Base-by-base conservation (phyloP, 352 stramenopile genomes). In the Phytophthora tubulina region DNA sequence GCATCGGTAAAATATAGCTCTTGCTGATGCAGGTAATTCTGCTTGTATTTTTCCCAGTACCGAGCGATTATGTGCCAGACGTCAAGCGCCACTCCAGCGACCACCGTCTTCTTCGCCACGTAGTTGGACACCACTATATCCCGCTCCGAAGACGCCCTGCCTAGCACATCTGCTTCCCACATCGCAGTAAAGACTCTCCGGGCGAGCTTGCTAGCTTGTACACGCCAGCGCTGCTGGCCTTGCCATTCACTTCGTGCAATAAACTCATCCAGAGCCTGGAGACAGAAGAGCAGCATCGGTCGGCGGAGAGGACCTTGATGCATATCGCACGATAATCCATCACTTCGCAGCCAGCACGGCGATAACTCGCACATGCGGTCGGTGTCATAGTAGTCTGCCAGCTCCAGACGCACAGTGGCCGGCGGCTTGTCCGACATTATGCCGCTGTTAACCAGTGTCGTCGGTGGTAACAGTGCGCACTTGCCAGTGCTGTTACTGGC, bases 231-330 rank as follows among this genome's bases (percentile, higher is more conserved):
- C 4, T 83, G 74, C 13, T 75, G 63, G 0, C 42, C 67, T 42
- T 74, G 60, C 57, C 77, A 75, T 56, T 70, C 62, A 48, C 76
- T 70, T 17, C 60, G 73, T 2, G 80, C 73, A 44, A 96, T 81
- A 59, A 90, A 93, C 63, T 95, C 81, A 67, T 96, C 85, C 30
- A 95, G 57, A 30, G 75, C 80, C 65, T 95, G 87, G 13, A 94
- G 68, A 36, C 81, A 91, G 55, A 94, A 94, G 10, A 94, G 70
- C 57, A 96, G 56, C 73, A 92, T 89, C 2, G 89, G 87, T 17
- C 84, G 74, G 8, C 62, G 53, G 8, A 81, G 57, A n/a, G 14
- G 50, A 3, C 36, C 62, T 64, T 54, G 46, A 46, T 94, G 85
- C 10, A 93, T 64, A 14, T 55, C 44, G 42, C 86, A 95, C n/a